Base-by-base conservation (phyloP, 495 filamentous ascomycete species). In the Xylaria telfairii region DNA sequence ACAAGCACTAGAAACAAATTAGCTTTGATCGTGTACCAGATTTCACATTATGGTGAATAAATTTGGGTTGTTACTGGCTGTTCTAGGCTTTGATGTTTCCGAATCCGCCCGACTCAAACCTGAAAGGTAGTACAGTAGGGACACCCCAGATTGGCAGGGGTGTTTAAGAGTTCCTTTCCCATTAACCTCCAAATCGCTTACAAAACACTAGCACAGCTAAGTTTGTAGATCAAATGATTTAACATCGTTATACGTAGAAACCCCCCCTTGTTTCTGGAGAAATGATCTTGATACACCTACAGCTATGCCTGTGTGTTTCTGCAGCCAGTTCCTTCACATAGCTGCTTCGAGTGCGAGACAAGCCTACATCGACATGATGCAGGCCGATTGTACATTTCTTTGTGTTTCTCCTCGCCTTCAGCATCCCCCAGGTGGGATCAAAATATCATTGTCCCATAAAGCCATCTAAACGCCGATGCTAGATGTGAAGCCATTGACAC, bases 391-490 rank as follows among this genome's bases (percentile, higher is more conserved):
- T 54, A 54, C 26, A 54, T 66, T 66, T 47, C 64, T 21, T 59
- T 54, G 46, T 42, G 47, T 12, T 54, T n/a, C 28, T 19, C 21
- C 34, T 26, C 42, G 21, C 17, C 32, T 54, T 54, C 46, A 51
- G 30, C 19, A 39, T 19, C 12, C 41, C 37, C 32, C 26, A 21
- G n/a, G 19, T 24, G 19, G 26, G 19, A 19, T 53, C 26, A 8
- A 28, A 66, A 47, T 24, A 67, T 46, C 34, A 21, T 53, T 32
- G 24, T 26, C 24, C 34, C 17, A 15, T 59, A 24, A 34, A 57
- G 26, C 34, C 37, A n/a, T 67, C 32, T 67, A 67, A 59, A 56
- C 65, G 51, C 51, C 51, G 19, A 67, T 46, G 49, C 51, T 59
- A 59, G 19, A 49, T 57, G 19, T 59, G 49, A 57, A 67, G 59